Base-by-base conservation (phyloP, 306 rosid species). In the Quercus variabilis region DNA sequence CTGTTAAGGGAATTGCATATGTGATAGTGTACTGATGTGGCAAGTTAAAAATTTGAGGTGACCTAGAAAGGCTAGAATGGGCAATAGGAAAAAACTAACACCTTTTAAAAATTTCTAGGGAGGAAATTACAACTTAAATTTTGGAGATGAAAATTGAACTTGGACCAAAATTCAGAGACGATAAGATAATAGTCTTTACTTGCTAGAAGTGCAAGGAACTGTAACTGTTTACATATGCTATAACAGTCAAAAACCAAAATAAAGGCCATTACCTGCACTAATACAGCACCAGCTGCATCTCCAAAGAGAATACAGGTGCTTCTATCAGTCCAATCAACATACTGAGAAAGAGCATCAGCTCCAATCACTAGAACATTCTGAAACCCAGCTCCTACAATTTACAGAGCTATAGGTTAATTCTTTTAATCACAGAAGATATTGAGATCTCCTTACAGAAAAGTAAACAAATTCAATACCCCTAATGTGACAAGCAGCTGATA, bases 261-360 rank as follows among this genome's bases (percentile, higher is more conserved):
- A 74, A 74, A 55, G 20, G 26, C 14, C 81, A 77, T 83, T 67
- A 96, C 99, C 97, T 96, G 99, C 81, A 93, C 81, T 65, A 96
- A 55, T 46, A 96, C 96, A 74, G 99, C 99, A 78, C 99, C 98
- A 35, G 99, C 99, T 82, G 94, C 99, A 85, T 96, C 99, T 43
- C 98, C 99, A 63, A 96, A 96, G 75, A 96, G 96, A 83, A 96
- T 96, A 87, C 99, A 96, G 23, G 89, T 85, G 52, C 96, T 94
- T 89, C 99, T 89, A 82, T 96, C 99, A 0, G 96, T 88, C 99
- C 99, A 96, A 82, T 96, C 98, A 60, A 96, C 97, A 76, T 85
- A 85, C 71, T 96, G 95, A 75, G 99, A 93, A 86, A 96, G 92
- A 73, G 98, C 91, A 81, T 96, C 99, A 21, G 98, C 99, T 57